Conservation (phyloP, 345 rosid species). For the Streptanthus diversifolius region DNA sequence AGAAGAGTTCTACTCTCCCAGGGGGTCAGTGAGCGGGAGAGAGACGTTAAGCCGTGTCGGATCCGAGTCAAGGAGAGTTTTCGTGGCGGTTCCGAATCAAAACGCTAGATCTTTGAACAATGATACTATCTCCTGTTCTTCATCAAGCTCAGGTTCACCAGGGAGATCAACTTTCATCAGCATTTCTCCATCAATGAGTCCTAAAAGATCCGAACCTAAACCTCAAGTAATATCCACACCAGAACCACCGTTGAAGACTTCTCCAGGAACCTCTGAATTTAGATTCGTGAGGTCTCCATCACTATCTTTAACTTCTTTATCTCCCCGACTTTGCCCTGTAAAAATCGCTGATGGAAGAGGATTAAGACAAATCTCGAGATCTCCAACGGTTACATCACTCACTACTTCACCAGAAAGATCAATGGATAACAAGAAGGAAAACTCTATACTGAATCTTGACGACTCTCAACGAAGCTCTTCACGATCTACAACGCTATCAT, state of each 20-base stretch:
- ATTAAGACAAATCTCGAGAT: slow-evolving; percentile 37
- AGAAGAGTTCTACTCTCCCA: slow-evolving; percentile 91
- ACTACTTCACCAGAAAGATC: slow-evolving; percentile 51
- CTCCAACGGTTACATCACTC: slow-evolving; percentile 42
- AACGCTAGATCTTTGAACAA: slow-evolving; percentile 42
- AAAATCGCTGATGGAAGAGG: slow-evolving; percentile 29
- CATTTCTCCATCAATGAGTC: slow-evolving; percentile 75
- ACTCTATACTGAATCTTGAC: slow-evolving; percentile 21
- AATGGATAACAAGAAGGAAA: slow-evolving; percentile 18
- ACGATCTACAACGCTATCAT: slow-evolving; percentile 38
- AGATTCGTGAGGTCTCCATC: slow-evolving; percentile 36
- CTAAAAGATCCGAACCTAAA: slow-evolving; percentile 54
- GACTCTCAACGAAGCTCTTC: slow-evolving; percentile 33
- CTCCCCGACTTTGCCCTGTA: slow-evolving; percentile 33
- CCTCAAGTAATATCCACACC: slow-evolving; percentile 17
- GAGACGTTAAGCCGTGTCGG: slow-evolving; percentile 57
- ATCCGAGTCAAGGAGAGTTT: slow-evolving; percentile 70
- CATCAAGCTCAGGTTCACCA: slow-evolving; percentile 73
- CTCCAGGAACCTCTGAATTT: slow-evolving; percentile 22
- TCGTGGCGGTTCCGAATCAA: slow-evolving; percentile 33
- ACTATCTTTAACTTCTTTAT: slow-evolving; percentile 36
- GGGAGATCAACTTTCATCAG: slow-evolving; percentile 75
- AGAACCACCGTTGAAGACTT: slow-evolving; percentile 22
- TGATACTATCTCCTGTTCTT: slow-evolving; percentile 51
- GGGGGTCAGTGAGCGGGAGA: slow-evolving; percentile 63